phyloP scores from a whole-genome alignment of 257 asterid genomes.

The Fraxinus cuspidata region DNA sequence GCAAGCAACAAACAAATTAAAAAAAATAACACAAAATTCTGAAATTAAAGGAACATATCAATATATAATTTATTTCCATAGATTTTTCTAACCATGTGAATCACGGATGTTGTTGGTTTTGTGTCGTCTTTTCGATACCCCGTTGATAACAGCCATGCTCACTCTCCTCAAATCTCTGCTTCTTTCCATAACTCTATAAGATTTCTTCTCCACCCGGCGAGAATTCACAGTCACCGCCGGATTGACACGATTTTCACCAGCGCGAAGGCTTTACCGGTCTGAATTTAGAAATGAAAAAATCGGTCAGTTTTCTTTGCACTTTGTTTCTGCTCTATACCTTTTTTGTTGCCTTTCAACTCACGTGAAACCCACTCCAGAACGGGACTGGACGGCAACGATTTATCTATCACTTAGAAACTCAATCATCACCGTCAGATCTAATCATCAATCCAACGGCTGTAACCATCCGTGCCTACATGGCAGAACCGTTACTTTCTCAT shows the following conservation, averaged over 20 bases:
- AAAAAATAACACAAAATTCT: neutral
- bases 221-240: slow-evolving; percentile 32
- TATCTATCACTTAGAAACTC: slow-evolving; percentile 32
- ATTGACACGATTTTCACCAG: slow-evolving; percentile 36
- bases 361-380: slow-evolving; percentile 59
- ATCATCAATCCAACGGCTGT: slow-evolving; percentile 35
- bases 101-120: slow-evolving; percentile 41
- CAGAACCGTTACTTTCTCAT: slow-evolving; percentile 57
- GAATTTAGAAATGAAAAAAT: slow-evolving; percentile 36
- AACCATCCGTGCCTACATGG: slow-evolving; percentile 55
- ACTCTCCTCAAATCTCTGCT: slow-evolving; percentile 36
- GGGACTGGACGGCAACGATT: slow-evolving; percentile 53
- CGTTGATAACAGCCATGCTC: slow-evolving; percentile 29
- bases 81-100: slow-evolving; percentile 44
- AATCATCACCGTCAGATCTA: slow-evolving; percentile 38
- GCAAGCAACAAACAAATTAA: slow-evolving; percentile 16
- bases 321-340: slow-evolving; percentile 26
- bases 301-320: slow-evolving; percentile 19
- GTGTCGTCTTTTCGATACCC: slow-evolving; percentile 44
- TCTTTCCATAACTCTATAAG: slow-evolving; percentile 39
- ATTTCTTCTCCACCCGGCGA: neutral
- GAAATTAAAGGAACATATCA: slow-evolving; percentile 16
- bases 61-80: neutral
- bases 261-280: slow-evolving; percentile 15
- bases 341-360: slow-evolving; percentile 41